Base-by-base conservation (phyloP, 345 rosid genomes). In the Citrus unshiu region DNA sequence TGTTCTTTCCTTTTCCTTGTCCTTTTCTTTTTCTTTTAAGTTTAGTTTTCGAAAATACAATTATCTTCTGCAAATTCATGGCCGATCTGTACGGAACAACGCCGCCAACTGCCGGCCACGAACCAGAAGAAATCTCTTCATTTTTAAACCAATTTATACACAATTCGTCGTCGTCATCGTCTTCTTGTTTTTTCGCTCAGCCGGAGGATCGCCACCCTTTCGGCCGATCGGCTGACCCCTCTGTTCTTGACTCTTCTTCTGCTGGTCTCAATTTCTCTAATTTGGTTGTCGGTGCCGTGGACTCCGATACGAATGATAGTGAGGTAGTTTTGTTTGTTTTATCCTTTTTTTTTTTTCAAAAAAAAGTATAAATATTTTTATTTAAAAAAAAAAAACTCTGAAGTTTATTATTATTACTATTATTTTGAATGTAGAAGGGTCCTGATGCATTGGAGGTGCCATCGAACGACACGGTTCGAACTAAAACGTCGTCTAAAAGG, bases 81-180 rank as follows among this genome's bases (percentile, higher is more conserved):
- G 93, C 89, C 83, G 84, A 90, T 88, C 89, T 88, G 80, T 88
- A 90, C 84, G 90, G 87, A 71, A 58, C 77, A 2, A 74, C 81
- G 43, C 81, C 83, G 3, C 84, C 87, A 39, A 64, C 89, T 25
- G 60, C 80, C 13, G 64, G 76, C 5, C 76, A 74, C 9, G 93
- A 84, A 72, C 83, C 87, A 7, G 91, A 87, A 78, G 93, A 90
- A 78, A 84, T 87, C 81, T 84, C 89, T 25, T 49, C 81, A 16
- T 87, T 90, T 70, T 76, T 90, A 14, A 85, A 82, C 75, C 91
- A 86, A 8, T 74, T 90, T 54, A 83, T 88, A 54, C 86, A 85
- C 37, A 84, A 78, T 64, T 70, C 87, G 6, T 85, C 86, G 5
- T 74, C 84, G 19, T 77, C 85, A 9, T 71, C 88, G 19, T 79